Percentiles rank a stretch among this genome's conserved stretches.
Conservation (phyloP, 768 basidiomycete genomes). For the Erythrobasidium yunnanense region DNA sequence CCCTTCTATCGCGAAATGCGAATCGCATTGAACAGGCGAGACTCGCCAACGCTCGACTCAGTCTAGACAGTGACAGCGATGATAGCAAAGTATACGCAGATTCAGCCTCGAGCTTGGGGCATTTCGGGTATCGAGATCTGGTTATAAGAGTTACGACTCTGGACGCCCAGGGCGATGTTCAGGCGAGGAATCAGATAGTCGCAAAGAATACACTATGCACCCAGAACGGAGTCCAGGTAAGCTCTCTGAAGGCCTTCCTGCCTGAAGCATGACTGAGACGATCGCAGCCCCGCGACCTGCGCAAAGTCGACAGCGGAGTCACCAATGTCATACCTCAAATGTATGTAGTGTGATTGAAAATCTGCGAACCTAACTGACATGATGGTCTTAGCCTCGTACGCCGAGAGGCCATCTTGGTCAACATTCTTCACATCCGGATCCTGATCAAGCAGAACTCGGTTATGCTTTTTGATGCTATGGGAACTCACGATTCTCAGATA, state of each 20-base stretch:
- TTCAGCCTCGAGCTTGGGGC: not conserved
- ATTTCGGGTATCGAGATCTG: not conserved
- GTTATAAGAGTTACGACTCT: slow-evolving; percentile 14
- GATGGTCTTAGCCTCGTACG: slow-evolving; percentile 84
- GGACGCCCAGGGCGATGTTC: slow-evolving; percentile 15
- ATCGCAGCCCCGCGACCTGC: slow-evolving; percentile 77
- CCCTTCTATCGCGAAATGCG: not conserved
- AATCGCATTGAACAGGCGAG: not conserved
- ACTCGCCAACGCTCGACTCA: slow-evolving; percentile 3
- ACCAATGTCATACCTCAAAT: slow-evolving; percentile 49
- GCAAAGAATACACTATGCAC: slow-evolving; percentile 12
- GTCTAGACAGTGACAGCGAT: slow-evolving; percentile 8
- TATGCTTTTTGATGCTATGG: slow-evolving; percentile 82
- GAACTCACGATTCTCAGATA: slow-evolving; percentile 70
- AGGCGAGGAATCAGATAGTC: slow-evolving; percentile 8
- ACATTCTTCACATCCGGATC: slow-evolving; percentile 87
- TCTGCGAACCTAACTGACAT: too few relatives aligned
- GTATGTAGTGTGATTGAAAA: too few relatives aligned
- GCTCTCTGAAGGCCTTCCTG: not conserved
- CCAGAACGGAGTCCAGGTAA: not conserved
- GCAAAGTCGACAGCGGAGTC: slow-evolving; percentile 88
- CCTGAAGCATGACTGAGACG: slow-evolving; percentile 41
- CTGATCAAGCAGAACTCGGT: slow-evolving; percentile 87
- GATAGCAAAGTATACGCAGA: not conserved
- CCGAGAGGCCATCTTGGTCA: slow-evolving; percentile 76